Evolutionary conservation across 257 asterid species (phyloP).

Genomic region (Osmanthus fragrans): DNA sequence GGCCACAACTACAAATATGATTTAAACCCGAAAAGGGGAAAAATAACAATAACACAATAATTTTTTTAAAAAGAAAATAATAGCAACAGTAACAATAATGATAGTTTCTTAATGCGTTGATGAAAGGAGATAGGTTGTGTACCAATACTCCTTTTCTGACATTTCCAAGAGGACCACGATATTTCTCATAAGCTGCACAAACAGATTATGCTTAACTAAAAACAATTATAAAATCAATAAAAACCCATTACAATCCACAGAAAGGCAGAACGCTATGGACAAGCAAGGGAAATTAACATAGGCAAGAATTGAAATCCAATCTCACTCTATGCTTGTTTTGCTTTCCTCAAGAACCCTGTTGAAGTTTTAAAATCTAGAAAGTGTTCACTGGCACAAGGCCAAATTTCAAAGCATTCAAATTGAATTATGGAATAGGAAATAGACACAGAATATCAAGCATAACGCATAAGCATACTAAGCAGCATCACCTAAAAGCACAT

Average conservation of each 20-base stretch:
- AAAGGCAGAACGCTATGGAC: background rate
- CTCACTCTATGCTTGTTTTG: background rate
- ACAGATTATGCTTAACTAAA: background rate
- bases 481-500: background rate
- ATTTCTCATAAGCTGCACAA: slow-evolving; percentile 77
- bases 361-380: background rate
- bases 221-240: background rate
- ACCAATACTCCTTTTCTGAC: slow-evolving; percentile 99
- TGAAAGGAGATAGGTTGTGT: slow-evolving; percentile 21
- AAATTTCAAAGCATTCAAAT: background rate
- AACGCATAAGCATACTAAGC: background rate
- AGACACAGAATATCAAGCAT: background rate
- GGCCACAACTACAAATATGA: background rate
- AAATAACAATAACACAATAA: background rate
- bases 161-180: slow-evolving; percentile 96
- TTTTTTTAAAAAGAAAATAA: slow-evolving; percentile 2
- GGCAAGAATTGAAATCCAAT: slow-evolving; percentile 13
- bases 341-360: background rate
- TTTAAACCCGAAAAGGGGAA: background rate
- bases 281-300: slow-evolving; percentile 1
- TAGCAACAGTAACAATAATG: slow-evolving; percentile 3
- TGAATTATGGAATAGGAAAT: background rate
- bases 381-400: background rate
- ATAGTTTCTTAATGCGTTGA: background rate
- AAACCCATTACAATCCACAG: background rate